These are phyloP conservation scores for Fonsecaea erecta DNA, from an alignment of 2,329 filamentous ascomycete genomes.

Conservation along the genomic window DNA sequence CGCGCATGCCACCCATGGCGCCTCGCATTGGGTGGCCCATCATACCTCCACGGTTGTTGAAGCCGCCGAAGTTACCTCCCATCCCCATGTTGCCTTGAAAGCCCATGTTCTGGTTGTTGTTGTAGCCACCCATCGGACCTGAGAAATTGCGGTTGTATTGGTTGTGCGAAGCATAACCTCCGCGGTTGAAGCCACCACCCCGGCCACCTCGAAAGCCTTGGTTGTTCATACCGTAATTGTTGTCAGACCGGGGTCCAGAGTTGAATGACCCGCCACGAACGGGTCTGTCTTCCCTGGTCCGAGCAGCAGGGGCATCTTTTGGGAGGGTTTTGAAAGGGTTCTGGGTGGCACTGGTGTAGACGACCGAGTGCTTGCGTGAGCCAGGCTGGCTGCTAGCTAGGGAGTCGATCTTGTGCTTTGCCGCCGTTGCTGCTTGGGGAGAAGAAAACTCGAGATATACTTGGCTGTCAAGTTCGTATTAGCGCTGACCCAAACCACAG, in stretches of 20 bases:
- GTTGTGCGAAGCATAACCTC: slow-evolving; percentile 44
- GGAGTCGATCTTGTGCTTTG: slow-evolving; percentile 79
- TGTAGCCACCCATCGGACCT: slow-evolving; percentile 46
- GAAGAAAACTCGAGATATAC: slow-evolving; percentile 85
- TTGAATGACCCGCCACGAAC: slow-evolving; percentile 53
- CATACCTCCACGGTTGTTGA: slow-evolving; percentile 60
- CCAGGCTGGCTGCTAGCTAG: slow-evolving; percentile 60
- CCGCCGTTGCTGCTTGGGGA: slow-evolving; percentile 80
- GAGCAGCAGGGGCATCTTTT: slow-evolving; percentile 78
- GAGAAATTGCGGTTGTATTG: slow-evolving; percentile 57
- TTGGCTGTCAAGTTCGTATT: slow-evolving; percentile 54
- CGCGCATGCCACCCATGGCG: slow-evolving; percentile 60
- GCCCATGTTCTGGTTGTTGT: slow-evolving; percentile 56
- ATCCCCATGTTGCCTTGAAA: slow-evolving; percentile 57
- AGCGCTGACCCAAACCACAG: not conserved
- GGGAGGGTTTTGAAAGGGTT: slow-evolving; percentile 92
- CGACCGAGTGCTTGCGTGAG: slow-evolving; percentile 70
- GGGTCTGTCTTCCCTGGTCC: slow-evolving; percentile 65
- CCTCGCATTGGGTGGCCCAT: slow-evolving; percentile 59
- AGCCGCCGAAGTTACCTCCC: slow-evolving; percentile 56
- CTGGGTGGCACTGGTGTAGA: slow-evolving; percentile 74
- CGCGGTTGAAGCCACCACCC: slow-evolving; percentile 57
- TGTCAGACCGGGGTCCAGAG: slow-evolving; percentile 43
- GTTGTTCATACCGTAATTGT: slow-evolving; percentile 53
- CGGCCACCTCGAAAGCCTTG: slow-evolving; percentile 61